Evolutionary conservation across 139 green algal genomes (phyloP).

Genomic region (Micractinium conductrix): DNA sequence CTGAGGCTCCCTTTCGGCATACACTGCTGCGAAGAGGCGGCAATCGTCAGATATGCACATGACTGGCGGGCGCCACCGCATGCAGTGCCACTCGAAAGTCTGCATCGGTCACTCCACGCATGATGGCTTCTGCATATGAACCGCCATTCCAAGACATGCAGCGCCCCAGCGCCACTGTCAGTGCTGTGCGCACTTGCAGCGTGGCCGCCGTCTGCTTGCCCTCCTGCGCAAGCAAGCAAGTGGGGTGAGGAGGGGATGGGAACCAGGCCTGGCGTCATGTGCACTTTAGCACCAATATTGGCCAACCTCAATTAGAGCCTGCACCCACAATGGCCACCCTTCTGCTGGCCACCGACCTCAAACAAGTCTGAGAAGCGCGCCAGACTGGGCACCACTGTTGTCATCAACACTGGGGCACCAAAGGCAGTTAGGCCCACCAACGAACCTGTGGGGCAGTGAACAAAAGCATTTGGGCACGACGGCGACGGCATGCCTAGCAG

Average conservation of each 20-base stretch:
- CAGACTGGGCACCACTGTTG: neutral
- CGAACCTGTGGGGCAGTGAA: too few species aligned
- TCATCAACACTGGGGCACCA: neutral
- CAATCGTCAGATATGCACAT: neutral
- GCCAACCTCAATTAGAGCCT: too few species aligned
- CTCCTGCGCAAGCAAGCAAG: neutral
- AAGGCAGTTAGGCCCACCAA: slow-evolving; percentile 7
- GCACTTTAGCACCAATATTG: too few species aligned
- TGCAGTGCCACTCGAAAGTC: neutral
- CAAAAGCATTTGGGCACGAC: too few species aligned
- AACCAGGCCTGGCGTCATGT: neutral
- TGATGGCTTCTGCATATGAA: neutral
- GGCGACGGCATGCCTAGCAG: too few species aligned
- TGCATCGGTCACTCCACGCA: neutral
- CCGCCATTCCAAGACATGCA: neutral
- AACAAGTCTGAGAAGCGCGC: neutral
- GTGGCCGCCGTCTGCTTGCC: neutral
- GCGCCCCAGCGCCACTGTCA: neutral
- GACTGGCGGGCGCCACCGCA: neutral
- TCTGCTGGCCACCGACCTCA: neutral
- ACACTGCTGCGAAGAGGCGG: neutral
- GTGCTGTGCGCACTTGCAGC: neutral
- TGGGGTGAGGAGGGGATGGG: neutral
- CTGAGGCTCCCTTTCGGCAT: neutral
- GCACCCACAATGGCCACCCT: too few species aligned